Percentiles rank a stretch among this genome's conserved stretches.
Evolutionary conservation across 768 basidiomycete species (phyloP).

Genomic region (Crucibulum laeve): DNA sequence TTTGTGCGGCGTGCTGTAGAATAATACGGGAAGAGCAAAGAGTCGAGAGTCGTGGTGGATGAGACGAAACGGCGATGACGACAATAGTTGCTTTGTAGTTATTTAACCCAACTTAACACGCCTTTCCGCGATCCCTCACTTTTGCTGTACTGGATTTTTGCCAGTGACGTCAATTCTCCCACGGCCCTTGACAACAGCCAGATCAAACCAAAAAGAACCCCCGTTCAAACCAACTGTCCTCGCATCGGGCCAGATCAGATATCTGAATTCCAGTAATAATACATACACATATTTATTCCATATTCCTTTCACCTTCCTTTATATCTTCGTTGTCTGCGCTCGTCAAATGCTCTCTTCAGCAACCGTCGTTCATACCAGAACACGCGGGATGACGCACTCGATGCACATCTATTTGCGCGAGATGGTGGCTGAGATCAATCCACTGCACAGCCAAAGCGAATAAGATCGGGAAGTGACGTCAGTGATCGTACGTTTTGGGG

Average conservation of each 20-base stretch:
- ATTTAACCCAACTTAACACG: slow-evolving; percentile 15
- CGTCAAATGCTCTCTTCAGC: too few relatives aligned
- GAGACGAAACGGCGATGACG: slow-evolving; percentile 10
- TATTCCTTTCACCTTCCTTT: too few relatives aligned
- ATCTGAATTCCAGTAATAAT: too few relatives aligned
- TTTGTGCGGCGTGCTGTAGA: too few relatives aligned
- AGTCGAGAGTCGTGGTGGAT: not conserved
- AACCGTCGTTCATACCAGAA: not conserved
- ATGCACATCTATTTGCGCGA: slow-evolving; percentile 30
- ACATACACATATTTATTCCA: too few relatives aligned
- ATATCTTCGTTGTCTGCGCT: too few relatives aligned
- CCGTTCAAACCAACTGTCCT: too few relatives aligned
- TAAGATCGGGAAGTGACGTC: slow-evolving; percentile 9
- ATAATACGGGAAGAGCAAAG: not conserved
- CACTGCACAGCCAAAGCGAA: slow-evolving; percentile 29
- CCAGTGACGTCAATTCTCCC: slow-evolving; percentile 17
- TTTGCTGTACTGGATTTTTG: not conserved
- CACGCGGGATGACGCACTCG: not conserved
- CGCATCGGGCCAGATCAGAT: too few relatives aligned
- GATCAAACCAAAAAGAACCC: too few relatives aligned
- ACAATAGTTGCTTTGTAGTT: slow-evolving; percentile 15
- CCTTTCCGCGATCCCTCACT: slow-evolving; percentile 2
- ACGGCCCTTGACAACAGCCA: slow-evolving; percentile 18
- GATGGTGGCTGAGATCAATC: slow-evolving; percentile 59
- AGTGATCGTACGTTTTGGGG: not conserved